These are phyloP conservation scores for Pseudogymnoascus sp. DNA, from an alignment of 2,329 filamentous ascomycete species.

Conservation along the genomic window DNA sequence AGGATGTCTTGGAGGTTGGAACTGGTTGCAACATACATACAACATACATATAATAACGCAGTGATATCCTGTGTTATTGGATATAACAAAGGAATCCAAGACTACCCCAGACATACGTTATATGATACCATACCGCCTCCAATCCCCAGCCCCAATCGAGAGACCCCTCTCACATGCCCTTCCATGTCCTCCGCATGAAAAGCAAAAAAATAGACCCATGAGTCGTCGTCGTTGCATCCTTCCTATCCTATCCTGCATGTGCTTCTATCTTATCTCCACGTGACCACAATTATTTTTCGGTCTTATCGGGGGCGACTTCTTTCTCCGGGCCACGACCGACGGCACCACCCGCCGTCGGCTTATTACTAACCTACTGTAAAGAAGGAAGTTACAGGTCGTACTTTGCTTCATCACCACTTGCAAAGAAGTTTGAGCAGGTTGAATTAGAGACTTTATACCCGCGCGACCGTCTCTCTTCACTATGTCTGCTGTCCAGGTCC, in stretches of 20 bases:
- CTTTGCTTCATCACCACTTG: background rate
- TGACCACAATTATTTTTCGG: background rate
- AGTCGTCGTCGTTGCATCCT: background rate
- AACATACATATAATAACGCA: background rate
- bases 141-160: background rate
- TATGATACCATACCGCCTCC: constrained; percentile 5
- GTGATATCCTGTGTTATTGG: background rate
- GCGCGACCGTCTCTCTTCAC: constrained; percentile 11
- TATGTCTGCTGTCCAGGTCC: constrained; percentile 24
- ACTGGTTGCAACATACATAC: background rate
- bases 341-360: background rate
- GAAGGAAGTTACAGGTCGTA: background rate
- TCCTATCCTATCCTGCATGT: background rate
- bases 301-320: background rate
- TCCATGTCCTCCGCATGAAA: background rate
- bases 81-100: background rate
- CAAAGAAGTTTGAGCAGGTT: background rate
- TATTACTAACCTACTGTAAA: background rate
- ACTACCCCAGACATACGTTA: background rate
- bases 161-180: background rate
- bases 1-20: background rate
- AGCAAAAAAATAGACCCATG: background rate
- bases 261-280: background rate
- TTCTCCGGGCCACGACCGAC: background rate
- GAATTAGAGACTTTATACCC: background rate